A percentile compares a stretch with the other conserved stretches of the same genome.
These are phyloP conservation scores for Aphanomyces stellatus DNA, from an alignment of 352 stramenopile species.

Conservation along the genomic window DNA sequence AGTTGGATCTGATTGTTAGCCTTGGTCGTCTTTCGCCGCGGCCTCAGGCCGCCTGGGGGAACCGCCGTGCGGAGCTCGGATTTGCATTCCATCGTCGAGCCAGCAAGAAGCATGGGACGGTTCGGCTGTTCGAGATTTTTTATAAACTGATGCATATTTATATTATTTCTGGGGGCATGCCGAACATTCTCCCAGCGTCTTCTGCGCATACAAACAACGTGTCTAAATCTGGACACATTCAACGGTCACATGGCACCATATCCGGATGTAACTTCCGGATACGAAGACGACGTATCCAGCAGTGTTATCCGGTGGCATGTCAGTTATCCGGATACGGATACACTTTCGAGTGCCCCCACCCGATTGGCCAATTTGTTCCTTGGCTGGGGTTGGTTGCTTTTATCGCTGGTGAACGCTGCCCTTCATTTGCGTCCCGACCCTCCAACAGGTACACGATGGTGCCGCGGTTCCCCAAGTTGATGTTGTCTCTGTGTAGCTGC, in stretches of 20 bases:
- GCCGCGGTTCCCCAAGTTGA: background rate
- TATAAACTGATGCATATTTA: background rate
- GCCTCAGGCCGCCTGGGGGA: too few species aligned
- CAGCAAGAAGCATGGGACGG: background rate
- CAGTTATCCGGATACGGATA: too few species aligned
- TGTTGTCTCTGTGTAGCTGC: conserved; percentile 9
- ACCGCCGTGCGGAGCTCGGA: too few species aligned
- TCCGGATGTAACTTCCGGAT: background rate
- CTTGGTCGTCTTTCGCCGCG: too few species aligned
- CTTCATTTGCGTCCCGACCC: conserved; percentile 15
- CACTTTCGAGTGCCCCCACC: too few species aligned
- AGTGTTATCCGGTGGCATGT: background rate
- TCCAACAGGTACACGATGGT: conserved; percentile 12
- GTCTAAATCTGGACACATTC: background rate
- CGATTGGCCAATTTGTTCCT: conserved; percentile 9
- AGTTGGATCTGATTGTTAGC: too few species aligned
- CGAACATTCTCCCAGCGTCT: too few species aligned
- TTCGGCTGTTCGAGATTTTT: background rate
- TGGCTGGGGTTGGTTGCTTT: conserved; percentile 8
- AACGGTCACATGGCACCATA: background rate
- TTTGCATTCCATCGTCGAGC: too few species aligned
- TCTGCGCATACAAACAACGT: background rate
- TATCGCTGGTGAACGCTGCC: background rate
- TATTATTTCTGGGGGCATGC: background rate
- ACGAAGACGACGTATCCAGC: background rate